Conservation (phyloP, 768 basidiomycete genomes). For the Exidia glandulosa region DNA sequence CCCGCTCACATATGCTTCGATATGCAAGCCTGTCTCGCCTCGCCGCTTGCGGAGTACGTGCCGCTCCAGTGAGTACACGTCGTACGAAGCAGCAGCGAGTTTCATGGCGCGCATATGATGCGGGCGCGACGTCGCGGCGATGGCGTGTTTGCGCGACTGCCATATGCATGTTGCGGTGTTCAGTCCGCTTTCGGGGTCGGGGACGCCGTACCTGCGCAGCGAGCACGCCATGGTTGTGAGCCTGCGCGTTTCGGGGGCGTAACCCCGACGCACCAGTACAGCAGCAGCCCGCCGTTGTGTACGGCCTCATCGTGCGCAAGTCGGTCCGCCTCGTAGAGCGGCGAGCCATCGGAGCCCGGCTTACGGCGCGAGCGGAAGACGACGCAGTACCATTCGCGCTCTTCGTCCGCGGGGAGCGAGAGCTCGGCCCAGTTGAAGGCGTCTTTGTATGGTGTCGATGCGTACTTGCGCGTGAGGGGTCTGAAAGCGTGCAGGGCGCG, state of each 20-base stretch:
- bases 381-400: slow-evolving; percentile 87
- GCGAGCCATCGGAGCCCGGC: slow-evolving; percentile 52
- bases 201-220: slow-evolving; percentile 71
- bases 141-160: slow-evolving; percentile 78
- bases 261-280: neutral
- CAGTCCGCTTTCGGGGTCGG: slow-evolving; percentile 59
- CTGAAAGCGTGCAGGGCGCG: slow-evolving; percentile 71
- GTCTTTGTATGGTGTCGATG: slow-evolving; percentile 47
- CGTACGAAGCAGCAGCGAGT: slow-evolving; percentile 67
- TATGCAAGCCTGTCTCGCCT: slow-evolving; percentile 44
- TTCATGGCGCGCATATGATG: slow-evolving; percentile 76
- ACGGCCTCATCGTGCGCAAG: slow-evolving; percentile 90
- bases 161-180: slow-evolving; percentile 96
- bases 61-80: slow-evolving; percentile 68
- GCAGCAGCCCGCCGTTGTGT: slow-evolving; percentile 60
- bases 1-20: slow-evolving; percentile 49
- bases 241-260: too few species aligned
- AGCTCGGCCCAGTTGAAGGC: slow-evolving; percentile 88
- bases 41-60: slow-evolving; percentile 55
- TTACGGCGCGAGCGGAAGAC: slow-evolving; percentile 76
- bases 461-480: slow-evolving; percentile 51
- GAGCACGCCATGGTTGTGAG: neutral
- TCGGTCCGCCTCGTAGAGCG: slow-evolving; percentile 78
- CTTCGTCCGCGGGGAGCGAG: slow-evolving; percentile 52
- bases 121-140: slow-evolving; percentile 67